Base-by-base conservation (phyloP, 2,329 filamentous ascomycete species). In the Tolypocladium paradoxum region DNA sequence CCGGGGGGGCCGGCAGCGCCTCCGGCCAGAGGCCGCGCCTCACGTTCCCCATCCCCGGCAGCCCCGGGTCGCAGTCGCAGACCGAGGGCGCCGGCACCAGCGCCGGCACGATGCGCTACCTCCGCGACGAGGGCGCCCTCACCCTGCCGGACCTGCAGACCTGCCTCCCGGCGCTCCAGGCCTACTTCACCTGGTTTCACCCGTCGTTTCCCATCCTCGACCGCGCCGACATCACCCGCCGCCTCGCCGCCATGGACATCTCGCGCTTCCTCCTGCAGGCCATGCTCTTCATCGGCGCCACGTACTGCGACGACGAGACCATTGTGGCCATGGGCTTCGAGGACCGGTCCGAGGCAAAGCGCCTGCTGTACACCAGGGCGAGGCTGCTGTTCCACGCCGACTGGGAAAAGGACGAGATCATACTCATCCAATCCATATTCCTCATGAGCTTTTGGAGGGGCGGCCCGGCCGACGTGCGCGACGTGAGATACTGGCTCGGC, bases 101-200 rank as follows among this genome's bases (percentile, higher is more conserved):
- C 6, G 72, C 73, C 35, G 73, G 69, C 49, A 74, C 75, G 1
- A 66, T 78, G 43, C 72, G 74, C 16, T 77, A 75, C 54, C 72
- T 79, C 3, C 71, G 71, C 14, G 72, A 74, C 35, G 70, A 75
- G 46, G 65, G 65, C 7, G 66, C 64, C 14, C 72, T 80, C 43
- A 69, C 70, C 0, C 72, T 78, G 27, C 77, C 77, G 0, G 67
- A 72, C 2, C 57, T 65, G 16, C 60, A 68, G 2, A 67, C 73
- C 20, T 72, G 73, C 43, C 64, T 74, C 4, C 68, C 68, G 1
- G 65, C 77, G 0, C 59, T 81, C 0, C 65, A 71, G 20, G 76
- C 77, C 0, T 82, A 80, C 63, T 81, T 82, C 52, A 65, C 69
- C 24, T 78, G 76, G 72, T 81, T 80, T 51, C 78, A 82, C 56